Conservation (phyloP, 371 early-diverging fungal species). For the Capillidium rhysosporum region DNA sequence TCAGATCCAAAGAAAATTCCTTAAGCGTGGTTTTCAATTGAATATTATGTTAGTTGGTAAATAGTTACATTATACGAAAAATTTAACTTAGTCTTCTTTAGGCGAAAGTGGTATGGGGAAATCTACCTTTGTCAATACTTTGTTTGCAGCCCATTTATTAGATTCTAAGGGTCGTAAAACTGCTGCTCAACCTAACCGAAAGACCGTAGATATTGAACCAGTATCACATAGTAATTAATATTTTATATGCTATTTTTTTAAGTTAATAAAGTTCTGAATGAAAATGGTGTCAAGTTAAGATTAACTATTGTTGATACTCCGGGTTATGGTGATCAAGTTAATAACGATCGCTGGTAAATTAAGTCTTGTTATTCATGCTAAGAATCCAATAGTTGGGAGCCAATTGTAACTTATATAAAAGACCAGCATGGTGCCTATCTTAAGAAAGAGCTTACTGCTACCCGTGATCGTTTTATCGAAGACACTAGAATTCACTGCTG, state of each 20-base stretch:
- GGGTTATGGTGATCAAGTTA: slow-evolving; percentile 64
- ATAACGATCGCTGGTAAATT: slow-evolving; percentile 68
- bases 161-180: slow-evolving; percentile 60
- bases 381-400: slow-evolving; percentile 43
- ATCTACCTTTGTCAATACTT: slow-evolving; percentile 94
- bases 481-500: slow-evolving; percentile 68
- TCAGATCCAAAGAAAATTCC: slow-evolving; percentile 80
- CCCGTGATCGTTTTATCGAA: slow-evolving; percentile 63
- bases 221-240: slow-evolving; percentile 38
- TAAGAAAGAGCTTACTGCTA: slow-evolving; percentile 69
- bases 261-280: slow-evolving; percentile 41
- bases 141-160: slow-evolving; percentile 67
- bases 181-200: slow-evolving; percentile 50
- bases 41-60: slow-evolving; percentile 87
- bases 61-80: neutral
- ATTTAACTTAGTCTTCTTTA: slow-evolving; percentile 11
- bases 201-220: slow-evolving; percentile 69
- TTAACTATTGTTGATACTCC: slow-evolving; percentile 72
- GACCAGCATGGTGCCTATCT: slow-evolving; percentile 79
- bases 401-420: slow-evolving; percentile 77
- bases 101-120: slow-evolving; percentile 97
- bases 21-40: slow-evolving; percentile 85
- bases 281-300: slow-evolving; percentile 64
- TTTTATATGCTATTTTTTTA: neutral
- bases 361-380: neutral